phyloP scores from a whole-genome alignment of 805 yeast species.

The Candida pseudofarinosa region DNA sequence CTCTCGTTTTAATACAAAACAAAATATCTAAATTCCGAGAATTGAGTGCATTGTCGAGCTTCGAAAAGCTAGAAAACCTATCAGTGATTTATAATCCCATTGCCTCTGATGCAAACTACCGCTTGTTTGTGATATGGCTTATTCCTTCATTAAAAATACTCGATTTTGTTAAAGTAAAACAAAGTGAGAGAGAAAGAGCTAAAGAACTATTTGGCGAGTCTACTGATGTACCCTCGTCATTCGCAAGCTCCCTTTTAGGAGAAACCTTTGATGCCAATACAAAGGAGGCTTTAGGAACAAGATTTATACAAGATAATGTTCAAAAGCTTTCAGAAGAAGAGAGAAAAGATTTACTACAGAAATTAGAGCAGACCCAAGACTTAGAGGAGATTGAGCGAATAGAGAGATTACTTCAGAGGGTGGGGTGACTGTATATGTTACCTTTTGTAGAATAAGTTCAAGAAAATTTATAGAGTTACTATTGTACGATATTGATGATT shows the following conservation, averaged over 20 bases:
- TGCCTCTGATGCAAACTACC: slow-evolving; percentile 46
- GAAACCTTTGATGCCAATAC: background rate
- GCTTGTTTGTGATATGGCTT: slow-evolving; percentile 56
- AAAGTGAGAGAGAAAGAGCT: slow-evolving; percentile 48
- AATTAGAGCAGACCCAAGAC: slow-evolving; percentile 59
- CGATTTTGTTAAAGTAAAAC: slow-evolving; percentile 64
- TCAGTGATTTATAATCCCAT: slow-evolving; percentile 59
- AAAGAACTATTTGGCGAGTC: slow-evolving; percentile 36
- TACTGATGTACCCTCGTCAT: slow-evolving; percentile 15
- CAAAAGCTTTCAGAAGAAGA: slow-evolving; percentile 54
- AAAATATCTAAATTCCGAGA: slow-evolving; percentile 43
- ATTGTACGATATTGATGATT: background rate
- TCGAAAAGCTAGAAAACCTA: slow-evolving; percentile 44
- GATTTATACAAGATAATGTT: slow-evolving; percentile 31
- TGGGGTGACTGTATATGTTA: too few species aligned
- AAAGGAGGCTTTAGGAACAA: slow-evolving; percentile 19
- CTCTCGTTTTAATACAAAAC: slow-evolving; percentile 52
- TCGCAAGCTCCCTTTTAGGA: slow-evolving; percentile 8
- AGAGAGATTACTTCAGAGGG: slow-evolving; percentile 39
- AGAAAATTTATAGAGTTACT: background rate
- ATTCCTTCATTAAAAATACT: slow-evolving; percentile 60
- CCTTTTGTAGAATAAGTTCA: background rate
- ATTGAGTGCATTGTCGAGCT: slow-evolving; percentile 34
- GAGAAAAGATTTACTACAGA: slow-evolving; percentile 44
- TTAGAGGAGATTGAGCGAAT: slow-evolving; percentile 72